Evolutionary conservation across 2,329 filamentous ascomycete species (phyloP).

Genomic region (Phialemoniopsis sp.): DNA sequence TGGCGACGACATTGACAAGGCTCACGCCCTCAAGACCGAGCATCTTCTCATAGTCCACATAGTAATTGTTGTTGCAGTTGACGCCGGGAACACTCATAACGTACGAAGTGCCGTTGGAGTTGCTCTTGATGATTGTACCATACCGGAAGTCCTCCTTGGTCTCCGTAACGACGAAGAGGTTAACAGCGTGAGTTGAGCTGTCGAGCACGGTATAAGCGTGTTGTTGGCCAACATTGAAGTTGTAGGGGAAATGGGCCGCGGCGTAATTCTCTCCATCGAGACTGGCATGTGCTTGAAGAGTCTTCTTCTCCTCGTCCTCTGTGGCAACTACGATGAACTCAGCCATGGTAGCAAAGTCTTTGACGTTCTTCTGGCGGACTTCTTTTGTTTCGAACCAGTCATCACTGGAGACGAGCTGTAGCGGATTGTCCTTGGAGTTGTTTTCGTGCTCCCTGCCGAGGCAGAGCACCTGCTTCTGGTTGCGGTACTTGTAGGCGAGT

Average conservation of each 20-base stretch:
- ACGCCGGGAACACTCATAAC: slow-evolving; percentile 77
- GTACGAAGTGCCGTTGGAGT: slow-evolving; percentile 96
- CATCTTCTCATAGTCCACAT: slow-evolving; percentile 96
- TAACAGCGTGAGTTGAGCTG: slow-evolving; percentile 90
- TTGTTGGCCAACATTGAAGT: slow-evolving; percentile 75
- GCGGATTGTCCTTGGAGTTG: slow-evolving; percentile 57
- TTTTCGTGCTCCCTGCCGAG: slow-evolving; percentile 60
- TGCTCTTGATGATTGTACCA: slow-evolving; percentile 93
- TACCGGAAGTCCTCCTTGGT: slow-evolving; percentile 61
- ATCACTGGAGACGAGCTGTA: slow-evolving; percentile 71
- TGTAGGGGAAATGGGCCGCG: slow-evolving; percentile 77
- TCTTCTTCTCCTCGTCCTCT: slow-evolving; percentile 62
- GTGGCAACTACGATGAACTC: slow-evolving; percentile 93
- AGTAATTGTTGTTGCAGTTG: slow-evolving; percentile 73
- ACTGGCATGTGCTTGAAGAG: slow-evolving; percentile 74
- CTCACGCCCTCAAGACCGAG: slow-evolving; percentile 86
- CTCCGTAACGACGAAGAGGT: slow-evolving; percentile 85
- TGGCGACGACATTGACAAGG: slow-evolving; percentile 80
- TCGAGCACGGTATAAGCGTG: slow-evolving; percentile 90
- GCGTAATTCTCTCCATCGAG: slow-evolving; percentile 82
- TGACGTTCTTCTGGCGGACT: slow-evolving; percentile 65
- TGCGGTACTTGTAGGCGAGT: slow-evolving; percentile 48
- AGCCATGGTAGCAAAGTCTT: slow-evolving; percentile 88
- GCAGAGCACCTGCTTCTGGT: slow-evolving; percentile 55
- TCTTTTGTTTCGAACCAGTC: slow-evolving; percentile 68